phyloP scores from a whole-genome alignment of 1,139 yeast species.

The Yamadazyma taylorii region DNA sequence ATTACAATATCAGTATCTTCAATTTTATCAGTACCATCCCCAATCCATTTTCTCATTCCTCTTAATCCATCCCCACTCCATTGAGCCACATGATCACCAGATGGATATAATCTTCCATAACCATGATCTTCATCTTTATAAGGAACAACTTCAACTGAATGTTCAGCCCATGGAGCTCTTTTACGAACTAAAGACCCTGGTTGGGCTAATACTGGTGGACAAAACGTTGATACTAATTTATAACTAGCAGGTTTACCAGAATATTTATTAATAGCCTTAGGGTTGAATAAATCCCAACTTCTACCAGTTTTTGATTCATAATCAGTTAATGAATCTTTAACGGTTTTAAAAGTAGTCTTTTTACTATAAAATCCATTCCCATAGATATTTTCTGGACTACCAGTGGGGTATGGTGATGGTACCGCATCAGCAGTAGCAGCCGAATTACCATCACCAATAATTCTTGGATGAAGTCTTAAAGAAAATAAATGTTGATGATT shows the following conservation, averaged over 20 bases:
- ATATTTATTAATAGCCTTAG: constrained; percentile 61
- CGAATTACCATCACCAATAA: constrained; percentile 78
- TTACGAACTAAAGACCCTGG: constrained; percentile 73
- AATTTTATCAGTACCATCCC: constrained; percentile 60
- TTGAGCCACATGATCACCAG: constrained; percentile 79
- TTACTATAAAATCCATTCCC: constrained; percentile 73
- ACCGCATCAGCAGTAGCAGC: constrained; percentile 69
- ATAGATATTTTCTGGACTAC: constrained; percentile 66
- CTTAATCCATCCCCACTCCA: constrained; percentile 73
- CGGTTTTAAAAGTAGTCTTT: constrained; percentile 65
- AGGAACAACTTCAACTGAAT: constrained; percentile 68
- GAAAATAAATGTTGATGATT: constrained; percentile 84
- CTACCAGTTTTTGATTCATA: constrained; percentile 62
- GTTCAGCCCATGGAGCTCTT: constrained; percentile 80
- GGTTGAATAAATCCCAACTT: constrained; percentile 80
- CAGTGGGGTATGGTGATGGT: constrained; percentile 58
- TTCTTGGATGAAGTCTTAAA: constrained; percentile 76
- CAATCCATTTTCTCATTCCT: constrained; percentile 75
- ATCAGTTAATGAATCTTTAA: constrained; percentile 64
- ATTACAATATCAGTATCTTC: constrained; percentile 70
- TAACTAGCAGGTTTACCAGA: constrained; percentile 76
- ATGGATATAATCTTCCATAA: constrained; percentile 67
- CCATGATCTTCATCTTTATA: constrained; percentile 54
- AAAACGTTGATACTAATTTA: constrained; percentile 75
- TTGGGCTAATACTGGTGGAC: constrained; percentile 71